Evolutionary conservation across 345 rosid genomes (phyloP).

Genomic region (Fremontodendron californicum): DNA sequence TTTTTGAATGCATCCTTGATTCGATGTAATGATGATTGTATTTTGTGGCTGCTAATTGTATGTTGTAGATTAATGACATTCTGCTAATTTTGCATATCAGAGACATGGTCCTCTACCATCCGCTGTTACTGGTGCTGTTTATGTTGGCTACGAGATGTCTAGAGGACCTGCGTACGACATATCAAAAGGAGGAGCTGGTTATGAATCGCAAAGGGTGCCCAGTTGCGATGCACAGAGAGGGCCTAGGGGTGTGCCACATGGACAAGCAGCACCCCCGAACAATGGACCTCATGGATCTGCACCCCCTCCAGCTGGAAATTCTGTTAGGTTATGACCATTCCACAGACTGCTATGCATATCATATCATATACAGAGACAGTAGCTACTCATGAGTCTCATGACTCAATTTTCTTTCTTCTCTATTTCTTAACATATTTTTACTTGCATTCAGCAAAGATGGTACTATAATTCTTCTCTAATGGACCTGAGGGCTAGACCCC

Average conservation of each 20-base stretch:
- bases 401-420: too few species aligned
- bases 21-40: neutral
- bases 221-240: conserved; percentile 34
- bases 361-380: too few species aligned
- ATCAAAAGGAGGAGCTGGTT: conserved; percentile 30
- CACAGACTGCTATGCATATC: too few species aligned
- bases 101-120: conserved; percentile 38
- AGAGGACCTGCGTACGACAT: conserved; percentile 36
- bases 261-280: conserved; percentile 35
- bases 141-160: conserved; percentile 30
- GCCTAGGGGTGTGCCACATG: conserved; percentile 33
- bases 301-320: too few species aligned
- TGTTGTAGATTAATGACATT: neutral
- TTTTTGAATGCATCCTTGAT: neutral
- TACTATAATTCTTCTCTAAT: too few species aligned
- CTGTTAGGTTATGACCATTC: too few species aligned
- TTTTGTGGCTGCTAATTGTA: neutral
- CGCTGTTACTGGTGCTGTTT: conserved; percentile 32
- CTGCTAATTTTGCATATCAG: conserved; percentile 29
- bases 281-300: conserved; percentile 46
- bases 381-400: too few species aligned
- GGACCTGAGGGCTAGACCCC: too few species aligned
- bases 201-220: conserved; percentile 37
- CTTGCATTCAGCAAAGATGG: too few species aligned
- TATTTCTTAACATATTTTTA: too few species aligned